Evolutionary conservation across 78 protist species (phyloP).

Genomic region (Protostelium mycophagum): DNA sequence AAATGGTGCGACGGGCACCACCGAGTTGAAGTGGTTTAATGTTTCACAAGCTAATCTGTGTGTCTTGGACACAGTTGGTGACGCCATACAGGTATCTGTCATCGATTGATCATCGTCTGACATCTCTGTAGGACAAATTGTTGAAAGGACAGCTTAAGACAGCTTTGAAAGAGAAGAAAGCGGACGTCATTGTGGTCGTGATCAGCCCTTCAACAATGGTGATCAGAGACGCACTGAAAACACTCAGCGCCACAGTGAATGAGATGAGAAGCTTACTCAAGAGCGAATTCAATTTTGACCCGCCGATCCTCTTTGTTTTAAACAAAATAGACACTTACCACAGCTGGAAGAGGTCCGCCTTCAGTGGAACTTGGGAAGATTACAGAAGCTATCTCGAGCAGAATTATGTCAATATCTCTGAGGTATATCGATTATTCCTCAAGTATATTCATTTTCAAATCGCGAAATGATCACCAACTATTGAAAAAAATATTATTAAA

Average conservation of each 20-base stretch:
- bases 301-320: not conserved
- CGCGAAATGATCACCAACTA: too few species aligned
- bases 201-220: not conserved
- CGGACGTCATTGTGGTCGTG: not conserved
- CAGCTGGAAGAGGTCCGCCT: not conserved
- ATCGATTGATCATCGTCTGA: not conserved
- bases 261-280: not conserved
- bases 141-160: not conserved
- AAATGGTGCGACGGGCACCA: not conserved
- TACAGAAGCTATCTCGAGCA: not conserved
- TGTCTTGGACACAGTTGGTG: not conserved
- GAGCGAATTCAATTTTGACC: not conserved
- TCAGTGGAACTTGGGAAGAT: not conserved
- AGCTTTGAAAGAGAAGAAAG: not conserved
- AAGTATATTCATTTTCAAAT: too few species aligned
- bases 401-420: not conserved
- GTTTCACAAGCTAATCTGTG: not conserved
- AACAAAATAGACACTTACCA: not conserved
- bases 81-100: not conserved
- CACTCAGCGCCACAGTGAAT: not conserved
- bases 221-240: not conserved
- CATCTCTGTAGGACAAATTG: not conserved
- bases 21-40: not conserved
- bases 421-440: not conserved
- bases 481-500: too few species aligned